Evolutionary conservation across 2,329 filamentous ascomycete species (phyloP), one percentile per base, ranked within the genome.

Genomic region (Neonectria neomacrospora): DNA sequence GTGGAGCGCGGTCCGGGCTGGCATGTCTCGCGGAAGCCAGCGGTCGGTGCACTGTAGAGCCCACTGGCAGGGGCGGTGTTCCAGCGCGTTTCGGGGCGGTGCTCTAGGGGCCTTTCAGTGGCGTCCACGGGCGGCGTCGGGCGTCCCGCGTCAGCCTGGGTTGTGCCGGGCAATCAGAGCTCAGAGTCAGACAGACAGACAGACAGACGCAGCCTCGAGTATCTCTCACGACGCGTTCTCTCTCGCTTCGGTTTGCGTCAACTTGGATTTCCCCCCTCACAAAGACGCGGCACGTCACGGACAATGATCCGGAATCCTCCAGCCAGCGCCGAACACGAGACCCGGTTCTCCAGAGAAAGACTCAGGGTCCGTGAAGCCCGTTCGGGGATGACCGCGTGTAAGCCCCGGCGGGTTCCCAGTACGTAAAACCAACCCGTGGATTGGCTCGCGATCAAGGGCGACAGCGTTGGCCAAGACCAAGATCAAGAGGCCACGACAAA

Each of bases 391-490:
- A 64, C 68, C 69, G 71, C 61, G 69, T 68, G 55, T 58, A 39
- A 51, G 58, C 66, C 61, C 67, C 61, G 41, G 45, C 50, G 68
- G 14, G 63, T 65, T 73, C 69, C 66, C 60, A 64, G 65, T 73
- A 71, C 71, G 71, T 73, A 73, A 73, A 72, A 54, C 51, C 55
- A 73, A 67, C 58, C 53, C 63, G 66, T 66, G 71, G 71, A 73
- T 73, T 73, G 71, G 71, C 65, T 58, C 66, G 59, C 51, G 65
- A 61, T 64, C 67, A 69, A 65, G 48, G 55, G 67, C 65, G 58
- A 69, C 60, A 52, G 51, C 11, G 18, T 20, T 14, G 37, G 22
- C 48, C 60, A 44, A 62, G 47, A 22, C 28, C 23, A 39, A 18
- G 44, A 22, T 20, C 22, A 28, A 50, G 26, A 18, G 20, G 11